Conservation (phyloP, 495 filamentous ascomycete species). For the Filosporella fistucella region DNA sequence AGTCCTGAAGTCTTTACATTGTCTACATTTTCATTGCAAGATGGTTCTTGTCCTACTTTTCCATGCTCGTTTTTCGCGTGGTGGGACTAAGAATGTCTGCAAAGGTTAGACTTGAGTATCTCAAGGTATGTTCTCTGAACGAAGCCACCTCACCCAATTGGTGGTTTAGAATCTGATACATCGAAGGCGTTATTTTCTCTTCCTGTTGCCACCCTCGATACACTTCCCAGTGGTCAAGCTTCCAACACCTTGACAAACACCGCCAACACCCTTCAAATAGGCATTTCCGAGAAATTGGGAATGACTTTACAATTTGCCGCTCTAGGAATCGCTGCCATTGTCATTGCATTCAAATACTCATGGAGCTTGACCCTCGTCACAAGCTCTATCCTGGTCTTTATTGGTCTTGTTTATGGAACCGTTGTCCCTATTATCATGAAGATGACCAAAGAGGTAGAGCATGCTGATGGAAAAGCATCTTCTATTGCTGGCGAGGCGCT, state of each 20-base stretch:
- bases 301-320: conserved; percentile 48
- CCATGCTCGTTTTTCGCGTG: conserved; percentile 50
- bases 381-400: conserved; percentile 49
- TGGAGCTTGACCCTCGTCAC: conserved; percentile 57
- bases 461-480: conserved; percentile 55
- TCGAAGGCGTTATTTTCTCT: conserved; percentile 45
- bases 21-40: conserved; percentile 60
- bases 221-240: conserved; percentile 46
- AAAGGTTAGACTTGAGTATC: conserved; percentile 39
- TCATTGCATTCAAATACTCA: conserved; percentile 47
- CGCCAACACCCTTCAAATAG: conserved; percentile 60
- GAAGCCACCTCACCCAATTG: not conserved
- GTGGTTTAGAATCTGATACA: conserved; percentile 33
- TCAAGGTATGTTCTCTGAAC: too few relatives aligned
- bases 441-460: conserved; percentile 48
- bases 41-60: conserved; percentile 50
- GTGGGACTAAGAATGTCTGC: conserved; percentile 51
- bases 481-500: conserved; percentile 56
- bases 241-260: conserved; percentile 59
- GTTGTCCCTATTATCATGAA: conserved; percentile 54
- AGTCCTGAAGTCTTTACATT: conserved; percentile 43
- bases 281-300: conserved; percentile 60
- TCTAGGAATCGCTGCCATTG: conserved; percentile 42
- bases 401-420: conserved; percentile 48
- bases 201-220: conserved; percentile 48